Percentiles rank a stretch among this genome's conserved stretches.
Evolutionary conservation across 148 eudicot genomes (phyloP).

Genomic region (Pouteria glomerata): DNA sequence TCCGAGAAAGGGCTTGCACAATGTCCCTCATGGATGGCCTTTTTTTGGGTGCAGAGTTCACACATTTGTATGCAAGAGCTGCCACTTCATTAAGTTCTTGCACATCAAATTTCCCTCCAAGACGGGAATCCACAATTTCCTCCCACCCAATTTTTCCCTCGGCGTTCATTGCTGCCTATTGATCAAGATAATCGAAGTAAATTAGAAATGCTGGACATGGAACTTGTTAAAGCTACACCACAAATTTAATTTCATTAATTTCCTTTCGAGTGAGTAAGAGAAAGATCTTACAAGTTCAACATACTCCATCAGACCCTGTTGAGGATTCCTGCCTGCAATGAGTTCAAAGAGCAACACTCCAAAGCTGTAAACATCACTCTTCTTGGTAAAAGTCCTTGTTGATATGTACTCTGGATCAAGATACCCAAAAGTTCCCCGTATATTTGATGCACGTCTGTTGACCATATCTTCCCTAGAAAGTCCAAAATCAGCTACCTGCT

Average conservation of each 20-base stretch:
- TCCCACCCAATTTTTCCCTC: constrained; percentile 95
- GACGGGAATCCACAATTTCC: constrained; percentile 73
- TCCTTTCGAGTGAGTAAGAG: constrained; percentile 7
- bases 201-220: not conserved
- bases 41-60: constrained; percentile 51
- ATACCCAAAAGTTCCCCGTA: constrained; percentile 93
- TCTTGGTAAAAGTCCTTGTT: constrained; percentile 77
- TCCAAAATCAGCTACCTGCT: constrained; percentile 94
- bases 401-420: constrained; percentile 97
- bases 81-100: constrained; percentile 78
- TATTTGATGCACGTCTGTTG: constrained; percentile 50
- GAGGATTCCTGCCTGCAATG: constrained; percentile 84
- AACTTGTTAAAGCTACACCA: too few relatives aligned
- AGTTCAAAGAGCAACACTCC: constrained; percentile 95
- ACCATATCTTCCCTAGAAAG: constrained; percentile 88
- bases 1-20: constrained; percentile 70
- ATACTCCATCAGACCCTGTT: constrained; percentile 87
- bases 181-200: constrained; percentile 8
- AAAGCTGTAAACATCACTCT: constrained; percentile 91
- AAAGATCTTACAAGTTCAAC: constrained; percentile 69
- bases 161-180: constrained; percentile 80
- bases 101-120: constrained; percentile 60
- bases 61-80: constrained; percentile 76
- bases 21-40: constrained; percentile 88
- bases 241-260: too few relatives aligned